A percentile compares a stretch with the other conserved stretches of the same genome.
Evolutionary conservation across 495 filamentous ascomycete species (phyloP).

Genomic region (Pseudomonodictys pantanalensis): DNA sequence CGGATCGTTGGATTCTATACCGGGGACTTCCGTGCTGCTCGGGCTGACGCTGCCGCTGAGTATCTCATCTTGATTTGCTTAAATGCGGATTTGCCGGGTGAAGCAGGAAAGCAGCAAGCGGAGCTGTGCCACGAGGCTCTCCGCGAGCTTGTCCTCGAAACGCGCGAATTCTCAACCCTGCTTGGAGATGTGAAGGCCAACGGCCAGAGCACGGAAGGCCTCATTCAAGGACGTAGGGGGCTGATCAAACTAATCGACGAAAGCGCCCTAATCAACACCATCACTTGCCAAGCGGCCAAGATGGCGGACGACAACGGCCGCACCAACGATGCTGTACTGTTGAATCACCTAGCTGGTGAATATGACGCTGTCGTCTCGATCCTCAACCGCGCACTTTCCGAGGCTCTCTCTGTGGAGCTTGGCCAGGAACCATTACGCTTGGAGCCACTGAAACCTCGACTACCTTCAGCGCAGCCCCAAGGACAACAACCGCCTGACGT

Average conservation of each 20-base stretch:
- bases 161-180: constrained; percentile 86
- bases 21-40: constrained; percentile 84
- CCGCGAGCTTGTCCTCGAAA: constrained; percentile 92
- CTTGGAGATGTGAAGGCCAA: constrained; percentile 86
- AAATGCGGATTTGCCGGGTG: constrained; percentile 76
- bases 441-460: constrained; percentile 71
- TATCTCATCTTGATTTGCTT: constrained; percentile 92
- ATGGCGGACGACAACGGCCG: constrained; percentile 92
- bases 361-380: constrained; percentile 88
- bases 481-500: constrained; percentile 32
- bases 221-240: constrained; percentile 82
- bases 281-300: constrained; percentile 84
- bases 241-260: constrained; percentile 77
- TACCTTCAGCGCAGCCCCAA: constrained; percentile 17
- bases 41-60: constrained; percentile 82
- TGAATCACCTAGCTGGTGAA: constrained; percentile 92
- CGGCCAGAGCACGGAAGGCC: constrained; percentile 75
- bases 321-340: constrained; percentile 83
- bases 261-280: constrained; percentile 76
- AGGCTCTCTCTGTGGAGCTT: constrained; percentile 77
- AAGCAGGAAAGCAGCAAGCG: constrained; percentile 71
- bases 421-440: constrained; percentile 71
- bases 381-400: constrained; percentile 84
- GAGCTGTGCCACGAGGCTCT: constrained; percentile 87
- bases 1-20: constrained; percentile 94